Conservation (phyloP, 2,329 filamentous ascomycete species). For the Fusarium sublunatum region DNA sequence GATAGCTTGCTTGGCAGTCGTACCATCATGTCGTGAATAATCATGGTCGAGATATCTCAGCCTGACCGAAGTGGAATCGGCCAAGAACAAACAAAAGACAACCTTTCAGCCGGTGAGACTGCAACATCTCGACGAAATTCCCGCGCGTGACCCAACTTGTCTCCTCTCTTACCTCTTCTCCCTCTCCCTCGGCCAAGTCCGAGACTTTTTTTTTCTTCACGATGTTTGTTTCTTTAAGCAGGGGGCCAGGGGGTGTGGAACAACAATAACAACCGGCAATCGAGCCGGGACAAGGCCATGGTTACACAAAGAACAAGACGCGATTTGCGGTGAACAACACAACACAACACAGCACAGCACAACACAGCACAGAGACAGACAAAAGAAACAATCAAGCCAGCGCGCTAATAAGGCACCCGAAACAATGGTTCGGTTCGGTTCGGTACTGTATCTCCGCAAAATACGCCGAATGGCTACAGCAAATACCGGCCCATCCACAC, state of each 20-base stretch:
- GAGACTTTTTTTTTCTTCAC: constrained; percentile 3
- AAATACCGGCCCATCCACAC: constrained; percentile 2
- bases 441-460: constrained; percentile 17
- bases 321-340: constrained; percentile 20
- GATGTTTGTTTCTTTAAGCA: constrained; percentile 3
- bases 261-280: constrained; percentile 2
- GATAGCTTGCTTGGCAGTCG: not conserved
- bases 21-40: constrained; percentile 1
- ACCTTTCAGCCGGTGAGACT: not conserved
- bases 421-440: constrained; percentile 39
- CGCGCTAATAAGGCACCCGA: constrained; percentile 41
- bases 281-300: constrained; percentile 8
- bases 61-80: constrained; percentile 2
- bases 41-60: not conserved
- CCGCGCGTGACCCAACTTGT: not conserved
- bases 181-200: constrained; percentile 9
- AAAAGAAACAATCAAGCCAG: not conserved
- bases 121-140: not conserved
- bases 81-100: not conserved
- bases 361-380: too few species aligned
- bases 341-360: too few species aligned
- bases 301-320: constrained; percentile 9
- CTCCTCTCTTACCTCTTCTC: constrained; percentile 31
- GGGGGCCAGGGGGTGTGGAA: not conserved
- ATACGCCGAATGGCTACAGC: constrained; percentile 20